Percentiles rank a stretch among this genome's conserved stretches.
These are phyloP conservation scores for Spencermartinsiella ligniputridi DNA, from an alignment of 1,139 yeast genomes.

Conservation along the genomic window DNA sequence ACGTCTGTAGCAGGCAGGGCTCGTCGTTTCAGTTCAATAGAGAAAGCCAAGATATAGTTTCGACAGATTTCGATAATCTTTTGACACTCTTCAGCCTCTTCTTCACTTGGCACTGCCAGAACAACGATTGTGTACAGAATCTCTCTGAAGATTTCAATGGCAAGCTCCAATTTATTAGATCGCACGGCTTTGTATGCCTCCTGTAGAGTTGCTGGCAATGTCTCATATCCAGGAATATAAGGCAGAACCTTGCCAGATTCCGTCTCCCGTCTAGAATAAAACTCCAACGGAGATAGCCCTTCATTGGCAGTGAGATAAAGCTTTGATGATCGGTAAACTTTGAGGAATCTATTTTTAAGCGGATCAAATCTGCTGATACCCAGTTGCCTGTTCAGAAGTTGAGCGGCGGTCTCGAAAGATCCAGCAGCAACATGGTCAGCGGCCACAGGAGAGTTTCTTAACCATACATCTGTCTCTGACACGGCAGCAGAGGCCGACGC, in stretches of 20 bases:
- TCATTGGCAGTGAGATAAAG: slow-evolving; percentile 70
- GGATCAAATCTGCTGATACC: slow-evolving; percentile 89
- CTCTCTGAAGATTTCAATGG: slow-evolving; percentile 72
- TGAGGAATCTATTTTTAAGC: slow-evolving; percentile 72
- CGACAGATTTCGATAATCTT: slow-evolving; percentile 72
- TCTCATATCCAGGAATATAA: slow-evolving; percentile 66
- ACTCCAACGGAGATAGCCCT: slow-evolving; percentile 64
- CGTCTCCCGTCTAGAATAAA: slow-evolving; percentile 61
- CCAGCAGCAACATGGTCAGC: slow-evolving; percentile 97
- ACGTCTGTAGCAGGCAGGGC: slow-evolving; percentile 67
- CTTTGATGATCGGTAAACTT: slow-evolving; percentile 76
- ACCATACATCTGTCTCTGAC: slow-evolving; percentile 76
- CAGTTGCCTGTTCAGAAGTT: slow-evolving; percentile 79
- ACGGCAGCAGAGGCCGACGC: slow-evolving; percentile 36
- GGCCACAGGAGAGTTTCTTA: slow-evolving; percentile 82
- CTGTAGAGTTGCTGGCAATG: slow-evolving; percentile 50
- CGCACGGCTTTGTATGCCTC: slow-evolving; percentile 81
- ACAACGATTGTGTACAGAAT: slow-evolving; percentile 74
- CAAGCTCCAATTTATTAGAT: slow-evolving; percentile 75
- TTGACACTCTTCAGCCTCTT: slow-evolving; percentile 70
- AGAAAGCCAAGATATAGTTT: slow-evolving; percentile 86
- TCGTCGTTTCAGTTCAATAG: slow-evolving; percentile 87
- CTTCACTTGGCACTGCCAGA: slow-evolving; percentile 64
- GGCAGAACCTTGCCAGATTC: slow-evolving; percentile 49
- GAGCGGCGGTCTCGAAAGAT: slow-evolving; percentile 93